These are phyloP conservation scores for Panicum virgatum DNA, from an alignment of 202 grass and related monocot genomes.

Conservation along the genomic window DNA sequence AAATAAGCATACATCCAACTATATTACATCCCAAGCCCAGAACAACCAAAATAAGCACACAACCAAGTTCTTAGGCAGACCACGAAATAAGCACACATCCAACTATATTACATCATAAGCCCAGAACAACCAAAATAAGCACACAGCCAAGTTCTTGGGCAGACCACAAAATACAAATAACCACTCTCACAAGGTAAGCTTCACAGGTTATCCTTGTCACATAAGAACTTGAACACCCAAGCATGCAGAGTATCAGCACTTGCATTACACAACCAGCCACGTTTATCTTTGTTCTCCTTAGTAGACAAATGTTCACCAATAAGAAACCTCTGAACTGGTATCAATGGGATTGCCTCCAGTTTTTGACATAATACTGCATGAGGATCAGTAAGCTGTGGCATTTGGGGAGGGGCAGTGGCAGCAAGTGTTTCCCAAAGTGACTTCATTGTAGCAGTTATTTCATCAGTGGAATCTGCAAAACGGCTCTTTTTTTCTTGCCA, in stretches of 20 bases:
- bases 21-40: too few species aligned
- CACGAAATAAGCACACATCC: too few species aligned
- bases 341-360: neutral
- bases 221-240: conserved; percentile 4
- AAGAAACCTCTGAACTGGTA: neutral
- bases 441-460: neutral
- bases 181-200: neutral
- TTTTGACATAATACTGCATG: neutral
- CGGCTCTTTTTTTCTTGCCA: neutral
- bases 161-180: neutral
- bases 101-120: too few species aligned
- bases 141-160: too few species aligned
- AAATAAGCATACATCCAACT: too few species aligned
- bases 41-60: too few species aligned
- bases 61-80: too few species aligned
- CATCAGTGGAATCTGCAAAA: neutral
- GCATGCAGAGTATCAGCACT: neutral
- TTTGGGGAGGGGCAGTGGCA: neutral
- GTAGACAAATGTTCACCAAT: neutral
- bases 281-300: neutral
- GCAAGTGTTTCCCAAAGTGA: neutral
- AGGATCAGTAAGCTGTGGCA: neutral
- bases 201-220: neutral
- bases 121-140: too few species aligned
- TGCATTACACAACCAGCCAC: neutral